Evolutionary conservation across 768 basidiomycete genomes (phyloP), one percentile per base, ranked within the genome.

Genomic region (Collybia nuda): DNA sequence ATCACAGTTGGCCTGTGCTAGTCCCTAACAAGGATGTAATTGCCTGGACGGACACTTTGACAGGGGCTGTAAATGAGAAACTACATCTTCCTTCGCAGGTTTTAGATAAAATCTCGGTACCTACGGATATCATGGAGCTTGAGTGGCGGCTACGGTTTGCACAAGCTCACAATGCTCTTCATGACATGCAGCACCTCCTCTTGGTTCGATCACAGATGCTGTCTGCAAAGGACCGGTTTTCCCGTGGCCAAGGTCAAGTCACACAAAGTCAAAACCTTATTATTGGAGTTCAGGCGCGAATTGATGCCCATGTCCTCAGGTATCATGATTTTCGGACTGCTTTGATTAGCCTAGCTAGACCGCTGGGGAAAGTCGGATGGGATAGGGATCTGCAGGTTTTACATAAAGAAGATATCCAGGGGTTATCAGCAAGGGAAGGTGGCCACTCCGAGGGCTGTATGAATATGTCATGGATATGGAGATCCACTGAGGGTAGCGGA

Each of bases 141-240:
- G 62, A 64, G 42, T 53, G 45, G 43, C 28, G 43, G 11, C 37
- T 62, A 5, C 53, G 55, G 5, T 39, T 39, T 21, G 56, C 36
- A 9, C 50, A 62, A 28, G 58, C 53, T 44, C 54, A 5, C 24
- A 38, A 5, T n/a, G n/a, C n/a, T n/a, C n/a, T n/a, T n/a, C n/a
- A n/a, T n/a, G n/a, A n/a, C n/a, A n/a, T n/a, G n/a, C 50, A 55
- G 15, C 42, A 62, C 21, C 51, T 51, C 14, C 48, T 56, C 18
- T 40, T 22, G 2, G 47, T 52, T 0, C 56, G 56, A 40, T 21
- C 52, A 5, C 56, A 54, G 21, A 54, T 53, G 36, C 29, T 41
- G 23, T n/a, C n/a, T n/a, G n/a, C n/a, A n/a, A 56, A 59, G 47
- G 44, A 56, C 32, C 44, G 9, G 9, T 29, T 23, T 22, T 5